Percentiles rank a stretch among this genome's conserved stretches.
Conservation (phyloP, 2,329 filamentous ascomycete genomes). For the Exophiala phaeomuriformis region DNA sequence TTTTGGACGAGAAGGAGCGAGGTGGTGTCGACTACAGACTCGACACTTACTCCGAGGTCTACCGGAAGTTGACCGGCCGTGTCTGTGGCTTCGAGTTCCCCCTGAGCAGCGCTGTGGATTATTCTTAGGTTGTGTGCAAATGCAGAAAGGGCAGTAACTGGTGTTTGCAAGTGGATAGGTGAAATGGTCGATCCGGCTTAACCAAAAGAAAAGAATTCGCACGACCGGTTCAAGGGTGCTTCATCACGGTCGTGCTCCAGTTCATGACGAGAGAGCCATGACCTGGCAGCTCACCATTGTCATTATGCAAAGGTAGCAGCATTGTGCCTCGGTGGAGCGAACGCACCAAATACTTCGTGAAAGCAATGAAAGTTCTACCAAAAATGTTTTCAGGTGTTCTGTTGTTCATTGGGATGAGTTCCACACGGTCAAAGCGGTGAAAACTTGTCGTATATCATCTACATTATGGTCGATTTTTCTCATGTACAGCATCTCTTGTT, state of each 20-base stretch:
- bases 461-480: background rate
- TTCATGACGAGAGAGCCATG: background rate
- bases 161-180: background rate
- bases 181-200: background rate
- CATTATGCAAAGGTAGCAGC: slow-evolving; percentile 3
- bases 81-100: slow-evolving; percentile 98
- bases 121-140: slow-evolving; percentile 49
- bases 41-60: slow-evolving; percentile 99
- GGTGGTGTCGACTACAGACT: slow-evolving; percentile 98
- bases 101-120: slow-evolving; percentile 69
- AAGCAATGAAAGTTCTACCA: background rate
- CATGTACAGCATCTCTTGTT: slow-evolving; percentile 10
- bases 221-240: background rate
- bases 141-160: slow-evolving; percentile 9
- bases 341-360: background rate
- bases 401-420: no score
- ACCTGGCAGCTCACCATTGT: slow-evolving; percentile 2
- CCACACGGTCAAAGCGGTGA: no score
- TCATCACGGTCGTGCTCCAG: background rate
- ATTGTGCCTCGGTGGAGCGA: slow-evolving; percentile 12
- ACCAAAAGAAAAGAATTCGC: background rate
- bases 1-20: slow-evolving; percentile 99
- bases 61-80: slow-evolving; percentile 95
- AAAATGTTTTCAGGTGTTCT: background rate
- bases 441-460: background rate